Base-by-base conservation (phyloP, 495 filamentous ascomycete species). In the Thermothielavioides terrestris region DNA sequence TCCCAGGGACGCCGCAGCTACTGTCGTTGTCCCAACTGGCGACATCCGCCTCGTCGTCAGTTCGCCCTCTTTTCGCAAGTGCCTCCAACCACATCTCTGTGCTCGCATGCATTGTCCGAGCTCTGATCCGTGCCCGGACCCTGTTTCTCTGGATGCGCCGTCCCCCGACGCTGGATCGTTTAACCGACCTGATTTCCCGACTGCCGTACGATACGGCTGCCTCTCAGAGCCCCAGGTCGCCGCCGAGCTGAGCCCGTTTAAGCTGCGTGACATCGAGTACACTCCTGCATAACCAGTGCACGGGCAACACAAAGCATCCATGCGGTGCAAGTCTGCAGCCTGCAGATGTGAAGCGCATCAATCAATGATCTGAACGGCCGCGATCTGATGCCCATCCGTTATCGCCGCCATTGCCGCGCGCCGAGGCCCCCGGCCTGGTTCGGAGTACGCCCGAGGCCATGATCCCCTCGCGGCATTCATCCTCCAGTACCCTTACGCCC, bases 331-430 rank as follows among this genome's bases (percentile, higher is more conserved):
- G 17, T 18, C 23, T 15, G 14, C 26, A 32, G 12, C 18, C 28
- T n/a, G 39, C 48, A 17, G 39, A 10, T 15, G n/a, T 1, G 18
- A 40, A 30, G 34, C 41, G 32, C 42, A 41, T 23, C 8, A 0
- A 22, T 32, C 26, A 34, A 49, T 50, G 34, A 44, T 20, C 20
- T 26, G 28, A 45, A 26, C 53, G 30, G 20, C 44, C 38, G 27
- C 56, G 51, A 49, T 67, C 62, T 67, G 62, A 67, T 67, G 64
- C 60, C 37, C 46, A 50, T 51, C 44, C 40, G 38, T 35, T 32
- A 26, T 46, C 46, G 28, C 31, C 42, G 50, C 49, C 43, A 57
- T 56, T 46, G 59, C 49, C 49, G 51, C 40, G 60, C 54, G 30
- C 51, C 55, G 58, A 62, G 58, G 53, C 55, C 38, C 45, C 42